phyloP scores from a whole-genome alignment of 169 alveolate genomes.

The Cryptosporidium parvum region DNA sequence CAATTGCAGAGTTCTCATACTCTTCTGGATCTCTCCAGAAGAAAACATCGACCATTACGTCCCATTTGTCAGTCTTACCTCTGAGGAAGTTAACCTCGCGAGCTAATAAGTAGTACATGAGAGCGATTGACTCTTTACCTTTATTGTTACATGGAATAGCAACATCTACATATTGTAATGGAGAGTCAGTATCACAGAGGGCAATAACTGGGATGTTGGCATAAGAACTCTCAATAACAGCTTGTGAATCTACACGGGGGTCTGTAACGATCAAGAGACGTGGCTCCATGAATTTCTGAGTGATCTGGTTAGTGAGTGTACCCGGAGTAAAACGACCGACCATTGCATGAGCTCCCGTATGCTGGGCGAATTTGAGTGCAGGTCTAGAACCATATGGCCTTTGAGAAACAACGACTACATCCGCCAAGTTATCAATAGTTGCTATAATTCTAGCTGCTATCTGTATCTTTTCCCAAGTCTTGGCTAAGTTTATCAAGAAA shows the following conservation, averaged over 20 bases:
- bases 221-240: constrained; percentile 96
- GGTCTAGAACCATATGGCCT: constrained; percentile 98
- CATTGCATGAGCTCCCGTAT: constrained; percentile 95
- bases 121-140: constrained; percentile 96
- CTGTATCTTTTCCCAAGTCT: constrained; percentile 98
- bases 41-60: constrained; percentile 94
- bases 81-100: constrained; percentile 97
- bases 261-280: constrained; percentile 98
- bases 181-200: constrained; percentile 98
- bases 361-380: constrained; percentile 97
- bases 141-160: constrained; percentile 99
- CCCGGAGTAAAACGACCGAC: constrained; percentile 99
- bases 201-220: constrained; percentile 99
- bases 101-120: constrained; percentile 98
- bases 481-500: constrained; percentile 95
- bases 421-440: constrained; percentile 97
- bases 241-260: constrained; percentile 98
- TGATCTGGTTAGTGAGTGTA: constrained; percentile 97
- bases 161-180: constrained; percentile 96
- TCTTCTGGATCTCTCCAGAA: constrained; percentile 94
- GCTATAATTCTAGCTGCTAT: constrained; percentile 99
- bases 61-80: constrained; percentile 92
- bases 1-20: constrained; percentile 82
- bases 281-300: constrained; percentile 98
- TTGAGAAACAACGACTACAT: constrained; percentile 97